Evolutionary conservation across 768 basidiomycete species (phyloP).

Genomic region (Grammothele lineata): DNA sequence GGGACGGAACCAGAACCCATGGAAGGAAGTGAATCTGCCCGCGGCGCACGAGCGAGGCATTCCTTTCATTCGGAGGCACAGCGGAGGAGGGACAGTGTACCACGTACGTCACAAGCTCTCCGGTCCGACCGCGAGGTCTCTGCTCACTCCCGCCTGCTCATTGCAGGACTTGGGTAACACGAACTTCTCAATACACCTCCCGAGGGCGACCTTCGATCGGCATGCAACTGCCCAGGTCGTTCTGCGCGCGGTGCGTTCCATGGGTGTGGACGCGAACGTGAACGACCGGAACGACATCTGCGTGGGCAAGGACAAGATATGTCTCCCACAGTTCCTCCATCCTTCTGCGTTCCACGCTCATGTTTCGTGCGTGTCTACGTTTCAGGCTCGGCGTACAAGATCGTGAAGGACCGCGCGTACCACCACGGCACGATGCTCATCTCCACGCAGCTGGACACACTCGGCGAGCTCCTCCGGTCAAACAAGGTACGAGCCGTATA

Average conservation of each 20-base stretch:
- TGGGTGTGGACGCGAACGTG: constrained; percentile 73
- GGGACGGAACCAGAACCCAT: constrained; percentile 95
- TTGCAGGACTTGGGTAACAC: constrained; percentile 92
- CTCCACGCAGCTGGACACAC: constrained; percentile 63
- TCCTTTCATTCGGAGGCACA: constrained; percentile 79
- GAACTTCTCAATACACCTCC: constrained; percentile 92
- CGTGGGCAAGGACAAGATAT: constrained; percentile 83
- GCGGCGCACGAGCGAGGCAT: constrained; percentile 49
- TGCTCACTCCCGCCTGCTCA: neutral
- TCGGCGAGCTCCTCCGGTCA: constrained; percentile 68
- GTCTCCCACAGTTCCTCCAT: constrained; percentile 37
- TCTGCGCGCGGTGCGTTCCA: constrained; percentile 64
- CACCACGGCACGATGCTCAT: constrained; percentile 99
- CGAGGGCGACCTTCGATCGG: constrained; percentile 77
- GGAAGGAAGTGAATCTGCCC: constrained; percentile 89
- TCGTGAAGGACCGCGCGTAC: constrained; percentile 85
- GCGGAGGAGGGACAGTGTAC: constrained; percentile 95
- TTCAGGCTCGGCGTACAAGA: constrained; percentile 97
- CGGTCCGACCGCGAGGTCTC: neutral
- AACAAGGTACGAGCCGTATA: constrained; percentile 56
- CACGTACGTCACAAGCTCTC: constrained; percentile 58
- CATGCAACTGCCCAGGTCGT: constrained; percentile 74
- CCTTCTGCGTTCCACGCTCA: neutral
- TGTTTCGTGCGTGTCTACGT: constrained; percentile 46
- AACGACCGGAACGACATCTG: constrained; percentile 94